phyloP scores from a whole-genome alignment of 257 asterid genomes.

The Perilla frutescens region DNA sequence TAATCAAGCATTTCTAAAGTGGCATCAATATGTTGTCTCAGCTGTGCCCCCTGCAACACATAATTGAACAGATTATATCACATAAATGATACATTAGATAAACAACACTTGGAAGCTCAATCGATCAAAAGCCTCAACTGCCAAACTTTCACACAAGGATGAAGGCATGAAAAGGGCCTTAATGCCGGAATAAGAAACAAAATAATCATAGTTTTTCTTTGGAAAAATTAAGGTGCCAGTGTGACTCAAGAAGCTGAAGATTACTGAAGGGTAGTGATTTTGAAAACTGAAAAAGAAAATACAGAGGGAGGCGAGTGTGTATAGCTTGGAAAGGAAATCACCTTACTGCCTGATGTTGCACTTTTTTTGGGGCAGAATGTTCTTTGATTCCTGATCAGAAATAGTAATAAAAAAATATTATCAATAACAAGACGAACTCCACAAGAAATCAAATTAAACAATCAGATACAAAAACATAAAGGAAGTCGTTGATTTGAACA shows the following conservation, averaged over 20 bases:
- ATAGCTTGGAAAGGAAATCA: constrained; percentile 34
- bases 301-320: constrained; percentile 16
- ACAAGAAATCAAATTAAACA: constrained; percentile 14
- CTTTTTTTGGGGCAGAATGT: constrained; percentile 97
- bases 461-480: neutral
- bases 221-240: constrained; percentile 1
- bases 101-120: constrained; percentile 5
- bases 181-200: constrained; percentile 18
- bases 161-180: neutral
- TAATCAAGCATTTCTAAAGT: no score
- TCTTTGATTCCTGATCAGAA: constrained; percentile 78
- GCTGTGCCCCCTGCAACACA: constrained; percentile 88
- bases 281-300: neutral
- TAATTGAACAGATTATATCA: neutral
- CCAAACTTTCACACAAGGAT: neutral
- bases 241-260: constrained; percentile 21
- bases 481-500: constrained; percentile 10
- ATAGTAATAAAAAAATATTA: constrained; percentile 26
- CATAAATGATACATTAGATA: neutral
- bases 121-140: neutral
- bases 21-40: constrained; percentile 92
- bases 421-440: constrained; percentile 8
- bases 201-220: neutral
- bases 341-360: constrained; percentile 99
- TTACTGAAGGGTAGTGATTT: neutral